Evolutionary conservation across 2,329 filamentous ascomycete species (phyloP).

Genomic region (Penicillium sp.): DNA sequence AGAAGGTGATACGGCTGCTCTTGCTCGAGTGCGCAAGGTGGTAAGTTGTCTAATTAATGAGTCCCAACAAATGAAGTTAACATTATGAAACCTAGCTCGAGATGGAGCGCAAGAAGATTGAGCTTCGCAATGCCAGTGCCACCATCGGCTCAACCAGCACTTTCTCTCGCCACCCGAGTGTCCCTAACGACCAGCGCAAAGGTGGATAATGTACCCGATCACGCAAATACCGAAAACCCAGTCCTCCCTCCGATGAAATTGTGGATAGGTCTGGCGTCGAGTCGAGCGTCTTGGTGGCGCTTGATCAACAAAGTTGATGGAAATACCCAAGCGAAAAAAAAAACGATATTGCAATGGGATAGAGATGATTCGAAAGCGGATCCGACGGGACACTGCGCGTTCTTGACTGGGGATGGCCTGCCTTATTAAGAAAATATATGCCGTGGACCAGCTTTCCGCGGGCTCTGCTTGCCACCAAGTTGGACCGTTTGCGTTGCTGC

Average conservation of each 20-base stretch:
- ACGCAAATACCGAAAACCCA: neutral
- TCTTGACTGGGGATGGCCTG: neutral
- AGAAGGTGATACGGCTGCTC: slow-evolving; percentile 43
- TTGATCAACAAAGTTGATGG: slow-evolving; percentile 14
- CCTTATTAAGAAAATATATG: neutral
- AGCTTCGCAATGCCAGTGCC: slow-evolving; percentile 44
- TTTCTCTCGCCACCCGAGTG: slow-evolving; percentile 21
- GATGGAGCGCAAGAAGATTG: slow-evolving; percentile 52
- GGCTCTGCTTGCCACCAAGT: neutral
- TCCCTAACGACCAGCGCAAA: slow-evolving; percentile 24
- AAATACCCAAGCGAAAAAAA: slow-evolving; percentile 17
- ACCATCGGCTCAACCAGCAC: slow-evolving; percentile 36
- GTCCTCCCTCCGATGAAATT: slow-evolving; percentile 1
- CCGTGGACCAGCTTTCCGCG: neutral
- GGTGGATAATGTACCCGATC: slow-evolving; percentile 18
- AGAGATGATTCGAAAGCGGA: slow-evolving; percentile 2
- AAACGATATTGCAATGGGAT: slow-evolving; percentile 7
- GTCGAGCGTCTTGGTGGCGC: slow-evolving; percentile 56
- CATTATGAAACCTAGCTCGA: slow-evolving; percentile 36
- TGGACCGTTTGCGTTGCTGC: slow-evolving; percentile 1
- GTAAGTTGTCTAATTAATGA: slow-evolving; percentile 35
- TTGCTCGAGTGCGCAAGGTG: slow-evolving; percentile 50
- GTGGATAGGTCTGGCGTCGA: slow-evolving; percentile 8
- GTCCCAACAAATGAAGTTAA: slow-evolving; percentile 3
- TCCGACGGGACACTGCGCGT: neutral